phyloP scores from a whole-genome alignment of 1,284 basidiomycete genomes.

The Ustilago lituana region DNA sequence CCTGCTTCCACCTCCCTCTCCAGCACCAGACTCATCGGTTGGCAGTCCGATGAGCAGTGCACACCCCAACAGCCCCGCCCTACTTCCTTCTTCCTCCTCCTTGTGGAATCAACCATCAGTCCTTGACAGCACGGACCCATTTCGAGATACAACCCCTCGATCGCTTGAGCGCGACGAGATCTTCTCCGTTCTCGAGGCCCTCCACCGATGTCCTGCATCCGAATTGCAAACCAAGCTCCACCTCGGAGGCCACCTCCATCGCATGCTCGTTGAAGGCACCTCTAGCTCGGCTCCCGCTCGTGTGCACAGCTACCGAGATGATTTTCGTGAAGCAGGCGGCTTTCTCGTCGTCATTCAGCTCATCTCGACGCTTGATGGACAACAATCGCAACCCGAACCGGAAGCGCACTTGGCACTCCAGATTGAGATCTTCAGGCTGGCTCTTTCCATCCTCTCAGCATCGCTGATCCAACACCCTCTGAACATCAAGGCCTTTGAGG shows the following conservation, averaged over 20 bases:
- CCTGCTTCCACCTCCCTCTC: slow-evolving; percentile 17
- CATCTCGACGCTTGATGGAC: slow-evolving; percentile 45
- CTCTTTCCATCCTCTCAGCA: slow-evolving; percentile 55
- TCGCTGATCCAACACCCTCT: slow-evolving; percentile 46
- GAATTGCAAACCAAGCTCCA: slow-evolving; percentile 47
- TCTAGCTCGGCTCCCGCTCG: slow-evolving; percentile 14
- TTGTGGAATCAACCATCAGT: neutral
- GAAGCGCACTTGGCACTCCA: slow-evolving; percentile 19
- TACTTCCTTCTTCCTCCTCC: slow-evolving; percentile 13
- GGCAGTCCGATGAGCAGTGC: slow-evolving; percentile 34
- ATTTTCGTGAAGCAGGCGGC: slow-evolving; percentile 56
- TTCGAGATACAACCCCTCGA: slow-evolving; percentile 6
- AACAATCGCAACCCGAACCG: neutral
- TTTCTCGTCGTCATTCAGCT: slow-evolving; percentile 59
- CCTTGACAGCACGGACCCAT: slow-evolving; percentile 6
- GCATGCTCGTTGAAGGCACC: slow-evolving; percentile 41
- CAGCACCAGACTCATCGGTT: slow-evolving; percentile 22
- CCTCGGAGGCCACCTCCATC: slow-evolving; percentile 50
- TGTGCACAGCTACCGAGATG: slow-evolving; percentile 31
- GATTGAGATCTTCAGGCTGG: slow-evolving; percentile 52
- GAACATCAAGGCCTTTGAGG: slow-evolving; percentile 50
- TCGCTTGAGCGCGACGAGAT: slow-evolving; percentile 37
- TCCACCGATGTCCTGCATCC: slow-evolving; percentile 28
- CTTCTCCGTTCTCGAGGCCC: slow-evolving; percentile 39
- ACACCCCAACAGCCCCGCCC: slow-evolving; percentile 19